Evolutionary conservation across 1,284 basidiomycete genomes (phyloP).

Genomic region (Boletellus deceptivus): DNA sequence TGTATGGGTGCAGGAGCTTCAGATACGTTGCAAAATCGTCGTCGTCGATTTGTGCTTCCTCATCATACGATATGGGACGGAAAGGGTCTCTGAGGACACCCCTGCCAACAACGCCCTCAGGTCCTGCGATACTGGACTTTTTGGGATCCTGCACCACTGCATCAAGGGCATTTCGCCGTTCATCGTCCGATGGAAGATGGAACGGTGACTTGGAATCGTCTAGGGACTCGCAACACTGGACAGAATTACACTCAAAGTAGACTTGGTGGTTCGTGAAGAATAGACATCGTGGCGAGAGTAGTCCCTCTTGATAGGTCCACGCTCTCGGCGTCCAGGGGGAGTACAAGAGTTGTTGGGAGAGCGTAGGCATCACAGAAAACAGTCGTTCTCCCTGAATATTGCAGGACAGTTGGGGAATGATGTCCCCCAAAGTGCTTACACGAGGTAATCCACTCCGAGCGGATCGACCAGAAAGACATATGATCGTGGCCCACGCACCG

Average conservation of each 20-base stretch:
- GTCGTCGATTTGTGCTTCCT: neutral
- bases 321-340: conserved; percentile 12
- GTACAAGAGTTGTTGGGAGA: conserved; percentile 4
- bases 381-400: conserved; percentile 1
- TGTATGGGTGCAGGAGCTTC: conserved; percentile 6
- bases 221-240: conserved; percentile 15
- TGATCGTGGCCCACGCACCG: conserved; percentile 15
- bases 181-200: conserved; percentile 5
- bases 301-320: conserved; percentile 21
- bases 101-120: neutral
- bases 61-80: neutral
- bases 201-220: conserved; percentile 16
- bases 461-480: conserved; percentile 7
- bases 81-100: conserved; percentile 2
- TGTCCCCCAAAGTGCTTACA: conserved; percentile 4
- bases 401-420: conserved; percentile 9
- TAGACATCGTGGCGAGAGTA: conserved; percentile 18
- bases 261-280: conserved; percentile 24
- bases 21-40: neutral
- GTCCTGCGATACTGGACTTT: too few species aligned
- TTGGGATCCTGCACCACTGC: neutral
- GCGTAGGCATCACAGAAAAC: conserved; percentile 14
- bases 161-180: neutral
- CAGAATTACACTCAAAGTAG: conserved; percentile 20
- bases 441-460: conserved; percentile 15